Base-by-base conservation (phyloP, 2,329 filamentous ascomycete genomes). In the Aspergillus flavus region DNA sequence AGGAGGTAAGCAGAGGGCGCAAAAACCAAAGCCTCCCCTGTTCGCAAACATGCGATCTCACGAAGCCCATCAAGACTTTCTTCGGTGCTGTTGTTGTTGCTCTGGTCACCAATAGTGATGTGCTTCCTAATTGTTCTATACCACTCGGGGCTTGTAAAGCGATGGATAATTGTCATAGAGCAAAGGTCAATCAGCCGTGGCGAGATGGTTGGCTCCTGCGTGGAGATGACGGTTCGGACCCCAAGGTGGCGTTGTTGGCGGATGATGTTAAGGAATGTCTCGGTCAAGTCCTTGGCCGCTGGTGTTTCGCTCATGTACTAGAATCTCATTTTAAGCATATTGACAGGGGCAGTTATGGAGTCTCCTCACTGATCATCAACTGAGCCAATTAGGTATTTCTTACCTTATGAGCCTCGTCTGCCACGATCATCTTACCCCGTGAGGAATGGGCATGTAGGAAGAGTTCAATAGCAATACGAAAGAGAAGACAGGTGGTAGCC, bases 351-450 rank as follows among this genome's bases (percentile, higher is more conserved):
- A 11, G 5, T 16, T 7, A 23, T 10, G 2, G 14, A n/a, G 16
- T 3, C 39, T 41, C 16, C 6, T 4, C 1, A 41, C 3, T 19
- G 7, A n/a, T n/a, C 1, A 19, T 3, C 6, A 0, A 46, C n/a
- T 26, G 9, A 28, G 45, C 34, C 11, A 26, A 21, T 10, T 9
- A 1, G 11, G 16, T 26, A n/a, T 28, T 30, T 23, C 28, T 11
- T 74, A 86, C 84, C 69, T 93, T 93, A 72, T 95, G 91, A 0
- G 91, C 91, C 72, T 94, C 91, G 65, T 94, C 91, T 0, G 94
- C 79, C 0, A 89, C 90, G 16, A 94, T 77, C 43, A 93, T 80
- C 5, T 87, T 83, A 0, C 89, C 87, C 0, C 82, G 71, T 0
- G 73, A 74, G 0, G 74, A 67, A 0, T 82, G 75, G 54, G 86